Evolutionary conservation across 225 moss, liverwort and hornwort species (phyloP).

Genomic region (Climacium dendroides): DNA sequence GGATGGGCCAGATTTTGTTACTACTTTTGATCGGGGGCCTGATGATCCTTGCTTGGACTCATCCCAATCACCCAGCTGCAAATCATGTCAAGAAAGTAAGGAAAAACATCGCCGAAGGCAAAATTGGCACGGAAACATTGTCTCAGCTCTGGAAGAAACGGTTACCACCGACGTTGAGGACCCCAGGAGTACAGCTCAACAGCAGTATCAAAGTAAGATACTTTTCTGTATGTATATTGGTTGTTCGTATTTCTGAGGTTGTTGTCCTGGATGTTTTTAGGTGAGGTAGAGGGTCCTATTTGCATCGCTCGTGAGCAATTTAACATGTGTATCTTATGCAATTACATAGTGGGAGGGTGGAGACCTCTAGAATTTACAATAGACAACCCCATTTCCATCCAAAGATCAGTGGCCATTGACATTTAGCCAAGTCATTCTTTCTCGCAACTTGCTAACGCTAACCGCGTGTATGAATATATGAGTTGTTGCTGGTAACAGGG

Average conservation of each 20-base stretch:
- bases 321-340: not conserved
- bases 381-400: not conserved
- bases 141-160: constrained; percentile 29
- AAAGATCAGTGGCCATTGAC: not conserved
- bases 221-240: not conserved
- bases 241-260: not conserved
- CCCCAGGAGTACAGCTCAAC: not conserved
- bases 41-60: constrained; percentile 45
- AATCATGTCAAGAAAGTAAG: constrained; percentile 13
- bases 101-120: constrained; percentile 11
- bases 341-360: not conserved
- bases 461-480: not conserved
- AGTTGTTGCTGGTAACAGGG: not conserved
- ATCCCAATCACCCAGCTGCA: constrained; percentile 25
- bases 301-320: not conserved
- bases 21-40: constrained; percentile 54
- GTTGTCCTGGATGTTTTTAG: not conserved
- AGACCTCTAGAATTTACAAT: not conserved
- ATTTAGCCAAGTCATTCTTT: not conserved
- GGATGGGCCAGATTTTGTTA: constrained; percentile 60
- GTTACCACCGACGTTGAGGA: constrained; percentile 19
- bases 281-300: not conserved
- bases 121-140: constrained; percentile 24
- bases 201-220: not conserved
- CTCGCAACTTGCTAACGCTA: not conserved